Percentiles rank a stretch among this genome's conserved stretches.
These are phyloP conservation scores for Xylariaceae sp. DNA, from an alignment of 2,329 filamentous ascomycete genomes.

Conservation along the genomic window DNA sequence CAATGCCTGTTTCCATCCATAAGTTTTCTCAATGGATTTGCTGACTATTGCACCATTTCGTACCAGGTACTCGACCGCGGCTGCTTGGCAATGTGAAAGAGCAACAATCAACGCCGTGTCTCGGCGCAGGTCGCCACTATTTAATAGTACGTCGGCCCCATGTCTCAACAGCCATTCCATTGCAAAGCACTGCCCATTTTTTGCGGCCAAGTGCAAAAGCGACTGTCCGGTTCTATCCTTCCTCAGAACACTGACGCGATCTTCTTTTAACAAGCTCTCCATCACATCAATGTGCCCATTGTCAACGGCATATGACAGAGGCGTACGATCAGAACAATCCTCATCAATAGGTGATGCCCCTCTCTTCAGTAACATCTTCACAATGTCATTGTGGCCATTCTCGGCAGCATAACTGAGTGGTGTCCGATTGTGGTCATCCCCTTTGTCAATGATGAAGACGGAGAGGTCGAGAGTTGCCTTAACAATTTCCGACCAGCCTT, in stretches of 20 bases:
- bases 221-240: background rate
- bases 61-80: background rate
- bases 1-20: too few relatives aligned
- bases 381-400: background rate
- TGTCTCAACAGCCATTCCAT: too few relatives aligned
- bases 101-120: too few relatives aligned
- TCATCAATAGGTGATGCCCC: background rate
- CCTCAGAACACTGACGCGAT: background rate
- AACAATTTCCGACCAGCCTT: background rate
- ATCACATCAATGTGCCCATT: background rate
- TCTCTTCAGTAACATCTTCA: background rate
- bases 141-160: too few relatives aligned
- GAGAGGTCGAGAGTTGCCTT: background rate
- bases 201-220: background rate
- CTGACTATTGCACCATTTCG: background rate
- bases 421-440: too few relatives aligned
- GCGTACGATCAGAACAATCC: too few relatives aligned
- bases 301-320: background rate
- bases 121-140: too few relatives aligned
- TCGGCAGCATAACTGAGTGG: background rate
- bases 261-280: background rate
- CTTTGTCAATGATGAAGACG: too few relatives aligned
- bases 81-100: background rate
- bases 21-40: too few relatives aligned
- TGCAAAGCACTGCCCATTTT: background rate